phyloP scores from a whole-genome alignment of 192 early-diverging fungal species.

The Polychytrium aggregatum region DNA sequence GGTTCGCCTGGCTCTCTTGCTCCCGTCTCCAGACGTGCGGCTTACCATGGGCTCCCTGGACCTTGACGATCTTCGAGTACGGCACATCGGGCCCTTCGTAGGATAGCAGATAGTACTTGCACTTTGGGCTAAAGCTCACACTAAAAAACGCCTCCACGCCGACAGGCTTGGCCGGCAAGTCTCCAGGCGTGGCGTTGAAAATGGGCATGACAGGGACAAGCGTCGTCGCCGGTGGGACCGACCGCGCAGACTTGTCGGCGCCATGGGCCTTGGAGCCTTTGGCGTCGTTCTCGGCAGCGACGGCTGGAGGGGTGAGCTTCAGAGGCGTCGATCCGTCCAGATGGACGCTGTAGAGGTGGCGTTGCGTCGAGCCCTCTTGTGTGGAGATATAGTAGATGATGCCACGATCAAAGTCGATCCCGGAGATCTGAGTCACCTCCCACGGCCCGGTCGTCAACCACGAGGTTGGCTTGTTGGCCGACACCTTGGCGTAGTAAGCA shows the following conservation, averaged over 20 bases:
- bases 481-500: slow-evolving; percentile 20
- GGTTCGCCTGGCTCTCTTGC: too few relatives aligned
- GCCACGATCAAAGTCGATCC: slow-evolving; percentile 21
- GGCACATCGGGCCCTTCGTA: slow-evolving; percentile 80
- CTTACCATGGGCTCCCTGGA: too few relatives aligned
- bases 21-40: too few relatives aligned
- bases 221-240: neutral
- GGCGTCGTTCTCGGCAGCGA: too few relatives aligned
- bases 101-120: slow-evolving; percentile 60
- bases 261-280: too few relatives aligned
- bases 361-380: slow-evolving; percentile 31
- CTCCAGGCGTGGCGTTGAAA: neutral
- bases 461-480: slow-evolving; percentile 8
- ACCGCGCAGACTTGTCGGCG: neutral
- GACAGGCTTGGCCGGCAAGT: slow-evolving; percentile 1
- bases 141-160: slow-evolving; percentile 50
- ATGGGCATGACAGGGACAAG: neutral
- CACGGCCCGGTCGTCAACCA: slow-evolving; percentile 36
- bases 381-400: slow-evolving; percentile 32
- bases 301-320: slow-evolving; percentile 25
- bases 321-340: slow-evolving; percentile 13
- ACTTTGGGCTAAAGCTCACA: slow-evolving; percentile 60
- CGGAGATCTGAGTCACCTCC: slow-evolving; percentile 28
- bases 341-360: slow-evolving; percentile 34
- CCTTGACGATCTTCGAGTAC: slow-evolving; percentile 42